A percentile compares a stretch with the other conserved stretches of the same genome.
Evolutionary conservation across 1,139 yeast genomes (phyloP).

Genomic region (Pichia norvegensis): DNA sequence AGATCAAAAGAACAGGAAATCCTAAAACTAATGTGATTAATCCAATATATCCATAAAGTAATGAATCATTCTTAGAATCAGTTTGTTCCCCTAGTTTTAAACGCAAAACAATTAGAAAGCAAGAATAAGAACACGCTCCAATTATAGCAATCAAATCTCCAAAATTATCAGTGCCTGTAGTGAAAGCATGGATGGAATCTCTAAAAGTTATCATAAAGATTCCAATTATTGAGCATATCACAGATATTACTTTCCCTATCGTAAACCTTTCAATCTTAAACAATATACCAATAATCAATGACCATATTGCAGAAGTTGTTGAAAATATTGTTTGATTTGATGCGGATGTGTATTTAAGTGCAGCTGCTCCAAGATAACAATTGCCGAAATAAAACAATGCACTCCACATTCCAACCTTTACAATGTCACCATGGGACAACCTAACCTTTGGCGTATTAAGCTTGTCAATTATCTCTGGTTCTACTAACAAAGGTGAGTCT

Average conservation of each 20-base stretch:
- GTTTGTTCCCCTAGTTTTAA: constrained; percentile 38
- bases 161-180: constrained; percentile 28
- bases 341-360: constrained; percentile 45
- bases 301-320: constrained; percentile 45
- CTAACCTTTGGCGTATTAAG: constrained; percentile 21
- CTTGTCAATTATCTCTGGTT: background rate
- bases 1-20: constrained; percentile 33
- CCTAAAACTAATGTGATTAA: constrained; percentile 35
- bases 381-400: constrained; percentile 38
- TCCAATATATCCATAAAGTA: constrained; percentile 43
- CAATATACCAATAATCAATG: constrained; percentile 37
- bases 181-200: background rate
- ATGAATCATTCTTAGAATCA: constrained; percentile 39
- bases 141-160: constrained; percentile 41
- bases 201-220: constrained; percentile 41
- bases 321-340: constrained; percentile 47
- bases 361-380: constrained; percentile 35
- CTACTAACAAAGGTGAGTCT: constrained; percentile 3
- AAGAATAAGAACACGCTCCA: constrained; percentile 43
- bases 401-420: constrained; percentile 33
- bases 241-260: constrained; percentile 37
- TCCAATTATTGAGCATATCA: constrained; percentile 39
- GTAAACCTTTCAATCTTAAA: constrained; percentile 38
- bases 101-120: constrained; percentile 39
- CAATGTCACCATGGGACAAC: constrained; percentile 31